Base-by-base conservation (phyloP, 2,329 filamentous ascomycete genomes). In the Shiraia bambusicola region DNA sequence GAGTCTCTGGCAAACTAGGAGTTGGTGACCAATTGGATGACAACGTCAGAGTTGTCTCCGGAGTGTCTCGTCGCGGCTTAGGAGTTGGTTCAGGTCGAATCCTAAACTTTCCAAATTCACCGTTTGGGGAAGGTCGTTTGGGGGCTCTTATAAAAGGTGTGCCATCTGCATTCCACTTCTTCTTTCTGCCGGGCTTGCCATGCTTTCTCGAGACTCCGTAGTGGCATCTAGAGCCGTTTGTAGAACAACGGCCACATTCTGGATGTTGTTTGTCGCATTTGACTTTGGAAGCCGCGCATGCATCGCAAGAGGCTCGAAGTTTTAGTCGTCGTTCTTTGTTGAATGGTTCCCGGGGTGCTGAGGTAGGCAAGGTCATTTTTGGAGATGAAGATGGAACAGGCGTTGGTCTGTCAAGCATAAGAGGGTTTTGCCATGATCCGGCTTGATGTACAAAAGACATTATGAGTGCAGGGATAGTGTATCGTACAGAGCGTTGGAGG, bases 251-350 rank as follows among this genome's bases (percentile, higher is more conserved):
- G n/a, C 49, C 46, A 40, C 64, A 67, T 14, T 47, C 53, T 2
- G 65, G 64, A 42, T 66, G 64, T 16, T 64, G 56, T 44, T 66
- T 66, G 48, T 59, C 64, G 50, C 65, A 67, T 41, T 65, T 66
- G 36, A 67, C 61, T 42, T 68, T 68, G 6, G 63, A 65, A n/a
- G 61, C 56, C n/a, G 65, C 61, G 51, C 65, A 68, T 6, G 59
- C 55, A 49, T 68, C 62, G 50, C 65, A 67, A 10, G 63, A 67
- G 38, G 61, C 63, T 48, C 64, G 55, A 13, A 68, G 59, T 43
- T 68, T 68, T 13, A 53, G 51, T 36, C 45, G 55, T 36, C 52
- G 53, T 37, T 63, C 45, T 37, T 44, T 50, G 19, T 39, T 28
- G 29, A 34, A 34, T 39, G 40, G 42, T 26, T 50, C 37, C n/a